Percentiles rank a stretch among this genome's conserved stretches.
Evolutionary conservation across 441 rosid species (phyloP).

Genomic region (Isatis lusitanica): DNA sequence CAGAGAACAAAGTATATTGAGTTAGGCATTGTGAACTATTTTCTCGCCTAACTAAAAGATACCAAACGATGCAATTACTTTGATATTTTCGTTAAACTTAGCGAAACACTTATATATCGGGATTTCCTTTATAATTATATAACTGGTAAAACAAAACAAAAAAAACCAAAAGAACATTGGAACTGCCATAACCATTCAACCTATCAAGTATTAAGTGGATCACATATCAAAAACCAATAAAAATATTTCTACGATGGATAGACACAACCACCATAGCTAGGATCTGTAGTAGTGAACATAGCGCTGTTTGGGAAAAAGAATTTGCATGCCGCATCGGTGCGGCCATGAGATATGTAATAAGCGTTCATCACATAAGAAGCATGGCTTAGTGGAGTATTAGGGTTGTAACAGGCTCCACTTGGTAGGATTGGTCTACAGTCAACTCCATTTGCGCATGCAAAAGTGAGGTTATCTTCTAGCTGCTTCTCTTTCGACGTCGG

Average conservation of each 20-base stretch:
- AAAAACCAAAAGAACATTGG: no score
- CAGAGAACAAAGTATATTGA: neutral
- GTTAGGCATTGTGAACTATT: neutral
- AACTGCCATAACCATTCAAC: neutral
- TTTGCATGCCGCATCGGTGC: neutral
- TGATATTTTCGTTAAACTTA: neutral
- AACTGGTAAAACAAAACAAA: neutral
- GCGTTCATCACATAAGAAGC: conserved; percentile 26
- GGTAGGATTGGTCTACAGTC: conserved; percentile 8
- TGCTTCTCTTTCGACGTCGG: neutral
- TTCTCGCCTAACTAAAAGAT: neutral
- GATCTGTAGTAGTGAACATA: neutral
- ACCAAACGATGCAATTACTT: neutral
- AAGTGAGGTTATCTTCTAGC: conserved; percentile 3
- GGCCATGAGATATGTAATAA: conserved; percentile 7
- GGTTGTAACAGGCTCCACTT: conserved; percentile 15
- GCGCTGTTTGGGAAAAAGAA: conserved; percentile 9
- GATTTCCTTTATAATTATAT: neutral
- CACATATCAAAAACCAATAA: neutral
- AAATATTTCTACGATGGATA: neutral
- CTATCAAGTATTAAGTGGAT: neutral
- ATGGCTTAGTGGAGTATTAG: neutral
- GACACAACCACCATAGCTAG: conserved; percentile 22
- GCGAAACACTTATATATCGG: neutral
- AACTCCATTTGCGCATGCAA: conserved; percentile 6